phyloP scores from a whole-genome alignment of 1,284 basidiomycete genomes.

The Cryptococcus neoformans region DNA sequence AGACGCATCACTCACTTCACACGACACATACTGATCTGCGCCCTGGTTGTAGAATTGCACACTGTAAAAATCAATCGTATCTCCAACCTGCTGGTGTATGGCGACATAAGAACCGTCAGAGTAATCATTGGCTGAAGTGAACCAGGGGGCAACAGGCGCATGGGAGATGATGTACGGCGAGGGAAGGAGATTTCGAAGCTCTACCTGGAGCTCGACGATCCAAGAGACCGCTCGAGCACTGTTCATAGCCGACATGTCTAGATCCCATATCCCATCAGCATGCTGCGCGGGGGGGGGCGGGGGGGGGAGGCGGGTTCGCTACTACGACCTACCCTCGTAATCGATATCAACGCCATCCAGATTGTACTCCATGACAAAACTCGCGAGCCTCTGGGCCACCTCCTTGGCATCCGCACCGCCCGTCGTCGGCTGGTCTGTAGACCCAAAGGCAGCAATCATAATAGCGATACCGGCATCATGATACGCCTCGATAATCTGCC shows the following conservation, averaged over 20 bases:
- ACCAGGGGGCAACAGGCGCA: slow-evolving; percentile 46
- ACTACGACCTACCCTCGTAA: slow-evolving; percentile 41
- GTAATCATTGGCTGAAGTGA: slow-evolving; percentile 35
- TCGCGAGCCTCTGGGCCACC: slow-evolving; percentile 42
- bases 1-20: slow-evolving; percentile 16
- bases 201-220: slow-evolving; percentile 45
- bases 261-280: slow-evolving; percentile 1
- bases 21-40: slow-evolving; percentile 27
- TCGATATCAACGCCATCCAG: slow-evolving; percentile 56
- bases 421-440: slow-evolving; percentile 49
- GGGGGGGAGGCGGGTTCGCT: too few relatives aligned
- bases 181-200: slow-evolving; percentile 39
- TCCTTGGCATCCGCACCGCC: slow-evolving; percentile 44
- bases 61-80: slow-evolving; percentile 44
- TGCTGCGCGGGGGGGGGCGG: too few relatives aligned
- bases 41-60: slow-evolving; percentile 52
- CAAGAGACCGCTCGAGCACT: slow-evolving; percentile 34
- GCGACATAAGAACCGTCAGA: slow-evolving; percentile 39
- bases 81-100: slow-evolving; percentile 36
- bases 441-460: slow-evolving; percentile 52
- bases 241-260: slow-evolving; percentile 40
- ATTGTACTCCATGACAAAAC: slow-evolving; percentile 48
- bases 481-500: slow-evolving; percentile 44
- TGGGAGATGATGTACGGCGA: slow-evolving; percentile 45
- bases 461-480: slow-evolving; percentile 51